phyloP scores from a whole-genome alignment of 1,284 basidiomycete species.

The Cystobasidiaceae sp. region DNA sequence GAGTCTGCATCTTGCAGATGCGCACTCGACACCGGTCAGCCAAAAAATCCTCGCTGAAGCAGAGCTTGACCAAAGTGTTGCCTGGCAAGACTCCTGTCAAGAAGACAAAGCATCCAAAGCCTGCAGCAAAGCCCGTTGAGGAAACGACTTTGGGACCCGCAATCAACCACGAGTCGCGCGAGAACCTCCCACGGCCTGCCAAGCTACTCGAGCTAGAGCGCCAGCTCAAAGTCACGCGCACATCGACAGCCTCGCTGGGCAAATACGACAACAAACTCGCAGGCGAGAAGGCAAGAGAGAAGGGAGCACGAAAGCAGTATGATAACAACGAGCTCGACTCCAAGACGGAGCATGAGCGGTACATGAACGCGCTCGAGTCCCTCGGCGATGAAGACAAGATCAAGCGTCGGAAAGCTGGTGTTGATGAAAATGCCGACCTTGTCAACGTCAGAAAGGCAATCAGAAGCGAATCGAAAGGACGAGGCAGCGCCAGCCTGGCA shows the following conservation, averaged over 20 bases:
- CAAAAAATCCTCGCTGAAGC: slow-evolving; percentile 3
- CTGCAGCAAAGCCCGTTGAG: slow-evolving; percentile 1
- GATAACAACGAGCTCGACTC: slow-evolving; percentile 28
- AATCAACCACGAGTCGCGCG: slow-evolving; percentile 20
- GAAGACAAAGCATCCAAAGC: not conserved
- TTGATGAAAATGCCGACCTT: slow-evolving; percentile 11
- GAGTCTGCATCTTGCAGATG: too few relatives aligned
- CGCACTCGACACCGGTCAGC: slow-evolving; percentile 1
- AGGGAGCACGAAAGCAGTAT: slow-evolving; percentile 14
- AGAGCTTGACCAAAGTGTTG: not conserved
- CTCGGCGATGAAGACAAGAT: slow-evolving; percentile 18
- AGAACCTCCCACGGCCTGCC: slow-evolving; percentile 15
- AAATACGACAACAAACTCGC: slow-evolving; percentile 29
- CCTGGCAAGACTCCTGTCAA: not conserved
- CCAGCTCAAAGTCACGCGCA: slow-evolving; percentile 27
- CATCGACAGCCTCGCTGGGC: slow-evolving; percentile 31
- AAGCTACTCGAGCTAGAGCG: slow-evolving; percentile 27
- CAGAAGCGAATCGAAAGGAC: slow-evolving; percentile 11
- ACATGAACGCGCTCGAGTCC: not conserved
- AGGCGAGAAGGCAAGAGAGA: slow-evolving; percentile 14
- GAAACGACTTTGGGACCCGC: not conserved
- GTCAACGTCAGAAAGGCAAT: slow-evolving; percentile 27
- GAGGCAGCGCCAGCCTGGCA: slow-evolving; percentile 25
- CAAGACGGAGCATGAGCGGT: slow-evolving; percentile 13
- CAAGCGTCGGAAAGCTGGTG: slow-evolving; percentile 5